Base-by-base conservation (phyloP, 495 filamentous ascomycete species). In the Penicillium alfredii region DNA sequence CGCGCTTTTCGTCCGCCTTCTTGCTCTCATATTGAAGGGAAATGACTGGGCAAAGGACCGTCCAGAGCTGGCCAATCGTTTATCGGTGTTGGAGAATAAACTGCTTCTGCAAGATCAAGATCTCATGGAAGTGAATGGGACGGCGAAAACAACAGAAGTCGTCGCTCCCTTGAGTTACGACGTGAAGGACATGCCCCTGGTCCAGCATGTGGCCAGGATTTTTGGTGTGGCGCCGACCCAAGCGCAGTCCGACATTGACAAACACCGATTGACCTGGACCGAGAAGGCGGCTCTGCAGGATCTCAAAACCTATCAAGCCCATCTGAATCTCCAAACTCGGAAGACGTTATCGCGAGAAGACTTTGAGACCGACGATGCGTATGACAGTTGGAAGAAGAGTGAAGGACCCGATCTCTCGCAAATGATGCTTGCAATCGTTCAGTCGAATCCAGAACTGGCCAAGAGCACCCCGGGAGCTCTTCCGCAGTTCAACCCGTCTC, bases 111-210 rank as follows among this genome's bases (percentile, higher is more conserved):
- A 96, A 56, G 92, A 98, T 53, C 86, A 95, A 58, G 88, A 94
- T 55, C 72, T 98, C 16, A 64, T 70, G 35, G 56, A 70, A 53
- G 64, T 58, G 40, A 84, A 68, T 49, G 66, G 74, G 30, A 66
- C 74, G 32, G 48, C 64, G 10, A 73, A 76, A 19, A 76, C 76
- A 10, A 76, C 86, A 18, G 88, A 94, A 55, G 84, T 86, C 6
- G 70, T 82, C 18, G 77, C 85, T 7, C 86, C 89, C 2, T 57
- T 92, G 30, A 92, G 79, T 56, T 88, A 94, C 53, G 82, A 94
- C 58, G 81, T 96, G 33, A 94, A 88, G 64, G 93, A 99, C 53
- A 99, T 99, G 93, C 80, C 79, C 13, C 74, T 96, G 60, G 93
- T 95, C 17, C 82, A 88, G 55, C 72, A 80, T 31, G 90, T 97